These are phyloP conservation scores for Cutaneotrichosporon sp. DNA, from an alignment of 1,284 basidiomycete genomes.

Conservation along the genomic window DNA sequence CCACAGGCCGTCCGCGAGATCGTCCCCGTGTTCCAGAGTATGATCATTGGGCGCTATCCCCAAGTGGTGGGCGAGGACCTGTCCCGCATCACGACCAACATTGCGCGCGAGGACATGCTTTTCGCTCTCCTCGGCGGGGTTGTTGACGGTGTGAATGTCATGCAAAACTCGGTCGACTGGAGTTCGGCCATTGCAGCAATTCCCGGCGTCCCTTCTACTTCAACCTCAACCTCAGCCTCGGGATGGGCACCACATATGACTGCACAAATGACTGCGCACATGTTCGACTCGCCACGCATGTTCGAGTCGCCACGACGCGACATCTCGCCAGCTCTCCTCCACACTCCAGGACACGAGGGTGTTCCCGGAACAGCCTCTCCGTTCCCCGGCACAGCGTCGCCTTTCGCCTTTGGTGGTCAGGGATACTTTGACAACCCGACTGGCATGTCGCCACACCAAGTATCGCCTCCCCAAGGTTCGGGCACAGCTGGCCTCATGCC, in stretches of 20 bases:
- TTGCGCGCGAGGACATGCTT: slow-evolving; percentile 46
- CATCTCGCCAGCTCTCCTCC: slow-evolving; percentile 3
- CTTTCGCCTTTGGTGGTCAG: neutral
- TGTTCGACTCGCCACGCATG: neutral
- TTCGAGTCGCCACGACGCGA: slow-evolving; percentile 1
- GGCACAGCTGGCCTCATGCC: neutral
- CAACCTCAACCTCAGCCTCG: no score
- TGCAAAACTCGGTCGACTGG: neutral
- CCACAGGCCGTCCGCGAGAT: slow-evolving; percentile 26
- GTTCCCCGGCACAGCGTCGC: neutral
- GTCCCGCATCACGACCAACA: slow-evolving; percentile 16
- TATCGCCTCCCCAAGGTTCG: neutral
- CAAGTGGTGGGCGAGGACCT: slow-evolving; percentile 33
- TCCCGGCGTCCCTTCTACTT: no score
- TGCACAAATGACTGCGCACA: neutral
- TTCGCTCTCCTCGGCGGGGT: slow-evolving; percentile 44
- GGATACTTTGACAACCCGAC: neutral
- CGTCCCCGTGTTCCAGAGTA: slow-evolving; percentile 38
- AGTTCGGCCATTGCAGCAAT: neutral
- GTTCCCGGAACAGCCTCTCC: neutral
- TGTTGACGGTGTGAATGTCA: neutral
- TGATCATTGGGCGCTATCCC: slow-evolving; percentile 42
- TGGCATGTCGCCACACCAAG: neutral
- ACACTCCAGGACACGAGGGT: slow-evolving; percentile 1
- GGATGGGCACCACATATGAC: neutral